Base-by-base conservation (phyloP, 768 basidiomycete species). In the Leccinellum luteum region DNA sequence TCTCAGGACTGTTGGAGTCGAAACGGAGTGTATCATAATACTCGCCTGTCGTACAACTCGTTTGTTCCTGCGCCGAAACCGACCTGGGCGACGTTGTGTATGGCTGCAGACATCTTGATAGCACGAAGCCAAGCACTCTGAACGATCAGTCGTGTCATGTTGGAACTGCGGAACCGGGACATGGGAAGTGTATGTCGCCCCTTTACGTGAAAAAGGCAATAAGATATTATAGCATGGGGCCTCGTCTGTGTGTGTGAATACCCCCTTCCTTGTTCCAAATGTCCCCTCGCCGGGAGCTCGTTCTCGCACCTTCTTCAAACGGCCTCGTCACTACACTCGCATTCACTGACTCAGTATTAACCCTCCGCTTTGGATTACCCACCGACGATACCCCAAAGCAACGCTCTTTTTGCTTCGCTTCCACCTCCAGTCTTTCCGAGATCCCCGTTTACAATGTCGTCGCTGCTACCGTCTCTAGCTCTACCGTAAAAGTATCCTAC, bases 21-120 rank as follows among this genome's bases (percentile, higher is more conserved):
- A 23, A 34, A 41, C 15, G 8, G 30, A 25, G 30, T 3, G 0
- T 9, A 9, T 17, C 12, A 21, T 15, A 38, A 75, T 54, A 43
- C 75, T 54, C 52, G 86, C 89, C 81, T 77, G 64, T 93, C 87
- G 65, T 93, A 93, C 4, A 90, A 73, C 48, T 90, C 90, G 67
- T 93, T 95, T 1, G 91, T 94, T 1, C 91, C 94, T 17, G 74
- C 66, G 1, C 83, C 88, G 64, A 93, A 96, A 3, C 94, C 94
- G 30, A 67, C 66, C 63, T 82, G 74, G n/a, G 93, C 93, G 31
- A 91, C 60, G 4, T 70, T 57, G 59, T 94, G 90, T 0, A 94
- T 81, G 0, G 64, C 65, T 34, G 65, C 47, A 31, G 73, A 45
- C 76, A 78, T n/a, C n/a, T 3, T 17, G 35, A 35, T 76, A 49